phyloP scores from a whole-genome alignment of 768 basidiomycete species.

The Albatrellus ellisii region DNA sequence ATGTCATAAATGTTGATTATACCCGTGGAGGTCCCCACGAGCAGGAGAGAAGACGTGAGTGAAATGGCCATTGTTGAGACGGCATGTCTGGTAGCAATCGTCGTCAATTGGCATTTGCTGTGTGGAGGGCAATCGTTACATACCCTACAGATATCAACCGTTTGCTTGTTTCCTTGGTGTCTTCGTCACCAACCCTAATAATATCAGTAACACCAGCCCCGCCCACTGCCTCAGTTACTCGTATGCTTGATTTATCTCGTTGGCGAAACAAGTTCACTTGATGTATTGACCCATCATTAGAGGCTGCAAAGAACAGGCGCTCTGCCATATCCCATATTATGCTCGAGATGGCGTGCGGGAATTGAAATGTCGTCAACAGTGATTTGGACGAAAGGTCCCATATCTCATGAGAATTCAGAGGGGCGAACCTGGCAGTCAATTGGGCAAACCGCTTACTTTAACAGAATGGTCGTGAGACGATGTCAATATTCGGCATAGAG shows the following conservation, averaged over 20 bases:
- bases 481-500: conserved; percentile 63
- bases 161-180: conserved; percentile 31
- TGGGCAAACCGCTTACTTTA: conserved; percentile 41
- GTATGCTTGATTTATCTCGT: conserved; percentile 36
- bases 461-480: conserved; percentile 82
- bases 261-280: conserved; percentile 70
- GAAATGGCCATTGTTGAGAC: conserved; percentile 70
- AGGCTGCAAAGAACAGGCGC: conserved; percentile 80
- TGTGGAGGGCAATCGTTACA: conserved; percentile 14
- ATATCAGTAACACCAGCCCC: conserved; percentile 59
- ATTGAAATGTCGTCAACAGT: conserved; percentile 78
- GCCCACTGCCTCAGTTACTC: conserved; percentile 54
- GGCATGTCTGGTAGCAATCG: conserved; percentile 38
- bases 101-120: background rate
- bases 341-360: conserved; percentile 60
- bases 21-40: conserved; percentile 71
- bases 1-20: conserved; percentile 75
- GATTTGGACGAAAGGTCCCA: conserved; percentile 71
- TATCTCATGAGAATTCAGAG: conserved; percentile 30
- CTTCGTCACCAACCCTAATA: conserved; percentile 52
- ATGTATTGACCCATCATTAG: conserved; percentile 59
- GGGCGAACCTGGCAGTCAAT: background rate
- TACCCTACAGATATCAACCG: conserved; percentile 65
- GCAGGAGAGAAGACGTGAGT: conserved; percentile 57
- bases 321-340: conserved; percentile 77